These are phyloP conservation scores for Dactylonectria macrodidyma DNA, from an alignment of 2,329 filamentous ascomycete genomes.

Conservation along the genomic window DNA sequence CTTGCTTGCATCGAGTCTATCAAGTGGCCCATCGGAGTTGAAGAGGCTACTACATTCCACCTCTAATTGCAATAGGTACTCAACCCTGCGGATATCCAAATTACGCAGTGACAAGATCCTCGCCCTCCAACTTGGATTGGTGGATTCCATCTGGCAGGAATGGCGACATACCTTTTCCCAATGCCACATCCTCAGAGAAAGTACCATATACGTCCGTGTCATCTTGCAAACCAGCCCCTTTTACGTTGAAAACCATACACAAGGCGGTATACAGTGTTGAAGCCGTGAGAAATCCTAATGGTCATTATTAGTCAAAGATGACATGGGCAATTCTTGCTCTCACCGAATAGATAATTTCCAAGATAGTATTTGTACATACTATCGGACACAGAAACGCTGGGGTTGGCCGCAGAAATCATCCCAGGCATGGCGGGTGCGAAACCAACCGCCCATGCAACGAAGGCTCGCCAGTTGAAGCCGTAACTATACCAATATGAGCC, in stretches of 20 bases:
- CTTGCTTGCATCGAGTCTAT: no score
- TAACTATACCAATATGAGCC: constrained; percentile 55
- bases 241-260: background rate
- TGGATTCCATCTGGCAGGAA: background rate
- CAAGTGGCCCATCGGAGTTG: no score
- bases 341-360: background rate
- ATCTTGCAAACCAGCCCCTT: background rate
- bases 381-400: background rate
- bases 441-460: constrained; percentile 9
- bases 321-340: background rate
- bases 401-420: background rate
- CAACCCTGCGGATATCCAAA: background rate
- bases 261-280: background rate
- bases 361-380: background rate
- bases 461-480: constrained; percentile 51
- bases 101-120: background rate
- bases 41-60: background rate
- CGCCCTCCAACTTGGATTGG: background rate
- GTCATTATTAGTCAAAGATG: background rate
- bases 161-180: background rate
- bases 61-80: background rate
- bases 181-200: background rate
- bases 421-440: background rate
- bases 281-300: background rate
- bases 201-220: background rate